Evolutionary conservation across 2,329 filamentous ascomycete species (phyloP), one percentile per base, ranked within the genome.

Genomic region (Diaporthe sp.): DNA sequence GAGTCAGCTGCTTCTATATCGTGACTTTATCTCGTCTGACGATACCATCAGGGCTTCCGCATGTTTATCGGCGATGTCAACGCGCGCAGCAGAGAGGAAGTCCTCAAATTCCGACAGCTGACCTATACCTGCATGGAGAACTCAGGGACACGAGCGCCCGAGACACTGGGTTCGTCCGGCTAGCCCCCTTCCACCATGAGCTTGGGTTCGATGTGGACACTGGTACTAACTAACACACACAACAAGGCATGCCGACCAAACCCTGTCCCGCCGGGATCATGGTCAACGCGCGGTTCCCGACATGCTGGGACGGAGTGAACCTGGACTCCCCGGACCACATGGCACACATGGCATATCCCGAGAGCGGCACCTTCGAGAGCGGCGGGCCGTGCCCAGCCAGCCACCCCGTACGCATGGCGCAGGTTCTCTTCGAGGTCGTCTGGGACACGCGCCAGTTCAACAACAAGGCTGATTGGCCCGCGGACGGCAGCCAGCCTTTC

Each of bases 361-460:
- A 51, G 46, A 70, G 49, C 13, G 72, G 72, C 46, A 69, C 59
- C 62, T 74, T 74, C 44, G 62, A 69, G 44, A 74, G 46, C 46
- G 51, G 51, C 68, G 80, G 79, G 58, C 76, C 79, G 13, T 82
- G 81, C 76, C 81, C 81, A 13, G 77, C 78, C 1, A 80, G 78
- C n/a, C 81, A 82, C 75, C 81, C 81, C 4, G 80, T 82, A 25
- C 77, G 75, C 10, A 77, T 85, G 49, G 84, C 84, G 3, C 84
- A 85, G 72, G 76, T 85, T 7, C 85, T 86, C 79, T 85, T 85
- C 77, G 84, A 86, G 79, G 82, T 85, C 9, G 83, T 83, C 79
- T 86, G 84, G 79, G 84, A 86, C 70, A 86, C 82, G 8, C 80
- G 80, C 12, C 78, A 79, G 17, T 83, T 83, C 78, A 84, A 83